phyloP scores from a whole-genome alignment of 108 stramenopile genomes.

The Cyclotella choctawhatcheeana region DNA sequence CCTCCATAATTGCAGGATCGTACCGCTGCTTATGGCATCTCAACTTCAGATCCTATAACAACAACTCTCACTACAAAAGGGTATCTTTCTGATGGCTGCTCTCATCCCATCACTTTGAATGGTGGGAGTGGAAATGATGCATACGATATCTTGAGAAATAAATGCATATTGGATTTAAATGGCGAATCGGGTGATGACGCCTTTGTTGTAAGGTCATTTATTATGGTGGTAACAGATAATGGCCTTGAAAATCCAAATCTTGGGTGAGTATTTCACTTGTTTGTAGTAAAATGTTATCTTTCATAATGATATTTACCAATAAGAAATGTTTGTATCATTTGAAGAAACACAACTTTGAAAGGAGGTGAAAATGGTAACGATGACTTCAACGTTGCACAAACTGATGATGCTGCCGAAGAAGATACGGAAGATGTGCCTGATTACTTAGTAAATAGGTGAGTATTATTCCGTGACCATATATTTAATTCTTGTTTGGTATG shows the following conservation, averaged over 20 bases:
- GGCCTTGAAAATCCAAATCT: constrained; percentile 1
- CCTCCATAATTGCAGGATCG: no score
- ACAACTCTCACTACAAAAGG: constrained; percentile 51
- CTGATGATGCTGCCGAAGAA: no score
- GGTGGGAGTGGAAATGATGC: constrained; percentile 42
- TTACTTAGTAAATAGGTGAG: constrained; percentile 5
- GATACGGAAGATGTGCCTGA: constrained; percentile 8
- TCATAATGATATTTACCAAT: no score
- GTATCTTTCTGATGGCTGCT: constrained; percentile 41
- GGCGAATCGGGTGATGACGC: constrained; percentile 46
- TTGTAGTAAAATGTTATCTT: neutral
- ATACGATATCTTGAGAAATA: constrained; percentile 47
- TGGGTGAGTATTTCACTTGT: neutral
- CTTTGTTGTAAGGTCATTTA: constrained; percentile 50
- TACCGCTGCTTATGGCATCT: constrained; percentile 1
- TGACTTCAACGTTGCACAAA: neutral
- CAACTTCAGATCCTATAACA: constrained; percentile 29
- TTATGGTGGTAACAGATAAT: constrained; percentile 5
- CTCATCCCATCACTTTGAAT: constrained; percentile 37
- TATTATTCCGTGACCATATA: no score
- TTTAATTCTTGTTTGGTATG: no score
- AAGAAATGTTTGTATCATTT: no score
- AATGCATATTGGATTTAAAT: constrained; percentile 41
- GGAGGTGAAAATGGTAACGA: constrained; percentile 1
- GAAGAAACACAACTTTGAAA: constrained; percentile 7